phyloP scores from a whole-genome alignment of 352 stramenopile species.

The Globisporangium recalcitrans region DNA sequence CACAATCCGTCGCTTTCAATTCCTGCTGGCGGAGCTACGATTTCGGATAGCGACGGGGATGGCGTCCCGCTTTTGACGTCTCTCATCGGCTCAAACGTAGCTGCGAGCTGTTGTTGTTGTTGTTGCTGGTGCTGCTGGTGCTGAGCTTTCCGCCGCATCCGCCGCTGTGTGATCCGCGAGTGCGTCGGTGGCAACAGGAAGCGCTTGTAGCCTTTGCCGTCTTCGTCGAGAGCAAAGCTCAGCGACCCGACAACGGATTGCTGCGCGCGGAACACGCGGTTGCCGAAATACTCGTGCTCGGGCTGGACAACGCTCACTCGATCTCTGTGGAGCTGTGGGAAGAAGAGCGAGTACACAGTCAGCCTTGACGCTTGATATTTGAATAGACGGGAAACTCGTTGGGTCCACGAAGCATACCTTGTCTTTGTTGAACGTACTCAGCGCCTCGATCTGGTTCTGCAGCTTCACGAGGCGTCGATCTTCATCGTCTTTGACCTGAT shows the following conservation, averaged over 20 bases:
- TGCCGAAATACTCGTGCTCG: constrained; percentile 48
- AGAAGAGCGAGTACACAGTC: background rate
- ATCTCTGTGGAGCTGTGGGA: constrained; percentile 55
- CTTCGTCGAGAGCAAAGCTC: constrained; percentile 31
- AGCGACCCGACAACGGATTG: constrained; percentile 20
- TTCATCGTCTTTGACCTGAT: constrained; percentile 90
- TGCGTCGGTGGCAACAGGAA: constrained; percentile 30
- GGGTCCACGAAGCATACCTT: constrained; percentile 28
- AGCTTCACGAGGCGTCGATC: constrained; percentile 90
- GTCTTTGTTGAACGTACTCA: constrained; percentile 80
- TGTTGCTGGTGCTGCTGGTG: constrained; percentile 21
- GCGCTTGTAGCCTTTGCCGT: constrained; percentile 34
- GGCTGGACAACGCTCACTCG: constrained; percentile 56
- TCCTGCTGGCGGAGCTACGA: constrained; percentile 1
- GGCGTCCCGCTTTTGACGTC: constrained; percentile 22
- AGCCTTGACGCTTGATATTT: background rate
- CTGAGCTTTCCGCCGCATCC: constrained; percentile 32
- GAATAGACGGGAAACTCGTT: background rate
- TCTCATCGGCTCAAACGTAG: constrained; percentile 8
- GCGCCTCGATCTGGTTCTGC: constrained; percentile 89
- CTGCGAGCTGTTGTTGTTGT: constrained; percentile 8
- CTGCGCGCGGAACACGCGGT: constrained; percentile 25
- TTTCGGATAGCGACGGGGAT: constrained; percentile 15
- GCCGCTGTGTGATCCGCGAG: constrained; percentile 24
- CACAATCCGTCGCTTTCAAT: constrained; percentile 14